Base-by-base conservation (phyloP, 78 protist species). In the Dictyostelium citrinum region DNA sequence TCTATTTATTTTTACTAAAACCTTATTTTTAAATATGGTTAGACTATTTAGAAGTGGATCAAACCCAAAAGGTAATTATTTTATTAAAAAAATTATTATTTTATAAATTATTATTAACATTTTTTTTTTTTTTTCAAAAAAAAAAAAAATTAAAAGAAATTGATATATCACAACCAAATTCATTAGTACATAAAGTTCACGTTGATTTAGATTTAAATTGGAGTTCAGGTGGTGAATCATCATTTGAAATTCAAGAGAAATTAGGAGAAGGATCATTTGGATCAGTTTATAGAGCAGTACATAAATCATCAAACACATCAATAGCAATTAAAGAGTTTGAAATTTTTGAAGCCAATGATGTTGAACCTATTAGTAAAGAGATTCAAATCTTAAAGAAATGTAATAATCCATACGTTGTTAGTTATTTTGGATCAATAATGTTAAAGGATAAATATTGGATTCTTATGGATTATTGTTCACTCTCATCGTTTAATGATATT, bases 401-500 rank as follows among this genome's bases (percentile, higher is more conserved):
- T 33, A 90, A 92, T 9, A 67, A 79, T 31, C 90, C 55, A 17
- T 39, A 95, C 43, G 77, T 95, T 5, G 95, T 95, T 24, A 37
- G 85, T 9, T 95, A 96, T 46, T 90, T 72, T 72, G 97, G 96
- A 22, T 90, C 95, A 2, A 85, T 24, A 9, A 75, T 91, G 12
- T 3, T 31, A 12, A 93, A 71, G 51, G 58, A 90, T 31, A 90
- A 96, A 46, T 82, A 97, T 29, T 97, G 97, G 95, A 97, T 98
- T 16, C 72, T 97, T 0, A 98, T 98, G 99, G 99, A 98, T 80
- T 98, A 76, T 29, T 84, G 97, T 43, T 96, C 83, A 9, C 90
- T 97, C 3, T 98, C 98, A 20, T 91, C 97, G 16, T 90, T 97
- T 0, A 77, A 79, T 16, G 99, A 97, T 79, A 22, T 96, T 14